Conservation (phyloP, 2,329 filamentous ascomycete species). For the Nigrograna mackinnonii region DNA sequence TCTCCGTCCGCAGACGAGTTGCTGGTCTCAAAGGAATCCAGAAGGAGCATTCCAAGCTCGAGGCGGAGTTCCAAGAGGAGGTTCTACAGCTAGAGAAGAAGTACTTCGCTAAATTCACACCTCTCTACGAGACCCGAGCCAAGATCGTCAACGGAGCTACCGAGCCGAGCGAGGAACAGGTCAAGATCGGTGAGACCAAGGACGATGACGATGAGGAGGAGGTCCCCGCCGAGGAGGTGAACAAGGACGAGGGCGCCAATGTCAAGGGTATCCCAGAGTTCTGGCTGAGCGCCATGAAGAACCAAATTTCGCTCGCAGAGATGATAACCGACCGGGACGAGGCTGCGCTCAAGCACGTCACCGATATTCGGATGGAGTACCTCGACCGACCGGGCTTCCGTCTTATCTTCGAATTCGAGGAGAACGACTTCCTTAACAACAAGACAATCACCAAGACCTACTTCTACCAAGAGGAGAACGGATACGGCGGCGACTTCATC, state of each 20-base stretch:
- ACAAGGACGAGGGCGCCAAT: conserved; percentile 58
- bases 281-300: conserved; percentile 99
- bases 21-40: conserved; percentile 96
- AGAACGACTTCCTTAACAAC: conserved; percentile 97
- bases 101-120: conserved; percentile 98
- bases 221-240: conserved; percentile 59
- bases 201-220: conserved; percentile 69
- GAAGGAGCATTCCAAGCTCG: conserved; percentile 97
- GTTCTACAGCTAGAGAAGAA: conserved; percentile 98
- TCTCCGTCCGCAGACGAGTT: conserved; percentile 87
- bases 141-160: conserved; percentile 84
- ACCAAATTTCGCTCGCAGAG: conserved; percentile 94
- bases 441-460: conserved; percentile 98
- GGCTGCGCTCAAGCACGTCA: conserved; percentile 84
- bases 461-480: conserved; percentile 98
- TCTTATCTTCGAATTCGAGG: conserved; percentile 93
- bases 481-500: conserved; percentile 98
- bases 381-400: conserved; percentile 98
- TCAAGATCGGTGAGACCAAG: conserved; percentile 82
- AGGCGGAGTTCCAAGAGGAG: conserved; percentile 98
- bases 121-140: conserved; percentile 93
- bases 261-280: conserved; percentile 93
- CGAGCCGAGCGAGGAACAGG: conserved; percentile 86
- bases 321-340: conserved; percentile 99
- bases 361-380: conserved; percentile 98